Base-by-base conservation (phyloP, 73 alveolate species). In the Uronychia setigera region DNA sequence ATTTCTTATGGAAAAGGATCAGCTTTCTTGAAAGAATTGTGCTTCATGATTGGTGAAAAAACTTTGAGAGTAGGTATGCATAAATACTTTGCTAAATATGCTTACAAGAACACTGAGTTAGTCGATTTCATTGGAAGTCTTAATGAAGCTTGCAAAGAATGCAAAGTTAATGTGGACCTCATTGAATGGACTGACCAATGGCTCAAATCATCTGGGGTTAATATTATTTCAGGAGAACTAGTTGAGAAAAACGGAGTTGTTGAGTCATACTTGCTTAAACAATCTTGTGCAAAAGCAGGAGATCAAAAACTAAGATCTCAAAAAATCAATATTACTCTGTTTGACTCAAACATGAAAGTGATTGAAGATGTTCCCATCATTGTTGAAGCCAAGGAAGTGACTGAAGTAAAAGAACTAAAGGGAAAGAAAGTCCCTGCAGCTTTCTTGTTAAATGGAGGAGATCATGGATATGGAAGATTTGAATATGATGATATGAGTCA, bases 1-100 rank as follows among this genome's bases (percentile, higher is more conserved):
- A 97, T 98, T 67, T 96, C 99, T 0, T 98, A 98, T 88, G 98
- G 98, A 74, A 98, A 98, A 89, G 99, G 99, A 32, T 96, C 99
- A 59, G 86, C 99, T 31, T 80, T 96, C 80, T 92, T 97, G 76
- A 96, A 95, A 77, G 96, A 96, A 87, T 85, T 97, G 85, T 93
- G 84, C 83, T 93, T 91, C 90, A 91, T 81, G 80, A 91, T 97
- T 67, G 98, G 99, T 1, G 97, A 95, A 58, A 93, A 96, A 34
- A 94, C 93, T 1, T 93, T 97, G 86, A 87, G 92, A 59, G 88
- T 84, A 77, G 99, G 99, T 32, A 77, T 96, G 60, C 82, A 94
- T 74, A 82, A 85, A 1, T 97, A 97, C 81, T 95, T 97, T 86
- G 79, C 83, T 35, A 92, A 93, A 59, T 95, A 78, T 88, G 95